A percentile compares a stretch with the other conserved stretches of the same genome.
phyloP scores from a whole-genome alignment of 768 basidiomycete genomes.

The Panaeolus papilionaceus region DNA sequence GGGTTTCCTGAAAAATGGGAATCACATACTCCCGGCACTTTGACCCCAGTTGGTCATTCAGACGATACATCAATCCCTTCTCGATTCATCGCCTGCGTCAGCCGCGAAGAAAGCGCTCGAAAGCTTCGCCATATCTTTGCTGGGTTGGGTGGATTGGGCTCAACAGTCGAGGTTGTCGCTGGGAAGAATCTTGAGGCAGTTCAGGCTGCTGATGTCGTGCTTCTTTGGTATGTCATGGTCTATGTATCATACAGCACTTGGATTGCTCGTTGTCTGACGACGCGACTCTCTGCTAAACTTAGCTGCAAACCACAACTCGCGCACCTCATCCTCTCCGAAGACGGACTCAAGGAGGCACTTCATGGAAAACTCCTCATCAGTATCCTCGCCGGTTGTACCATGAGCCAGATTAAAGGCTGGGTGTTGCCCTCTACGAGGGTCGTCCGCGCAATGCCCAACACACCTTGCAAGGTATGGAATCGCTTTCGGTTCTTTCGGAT shows the following conservation, averaged over 20 bases:
- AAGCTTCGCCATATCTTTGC: constrained; percentile 70
- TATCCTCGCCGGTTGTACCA: constrained; percentile 96
- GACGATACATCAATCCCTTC: constrained; percentile 76
- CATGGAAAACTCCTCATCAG: constrained; percentile 93
- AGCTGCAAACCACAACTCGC: constrained; percentile 97
- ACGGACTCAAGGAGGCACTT: constrained; percentile 84
- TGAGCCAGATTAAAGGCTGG: constrained; percentile 78
- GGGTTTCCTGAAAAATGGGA: constrained; percentile 42
- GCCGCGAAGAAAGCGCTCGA: constrained; percentile 72
- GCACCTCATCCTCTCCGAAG: constrained; percentile 68
- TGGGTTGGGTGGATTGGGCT: constrained; percentile 62
- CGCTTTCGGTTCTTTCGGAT: constrained; percentile 10
- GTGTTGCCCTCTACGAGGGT: constrained; percentile 81
- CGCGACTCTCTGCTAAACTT: constrained; percentile 18
- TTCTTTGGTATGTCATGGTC: constrained; percentile 73
- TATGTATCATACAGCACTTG: not conserved
- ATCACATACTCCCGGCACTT: constrained; percentile 39
- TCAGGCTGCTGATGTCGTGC: constrained; percentile 77
- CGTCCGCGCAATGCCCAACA: constrained; percentile 98
- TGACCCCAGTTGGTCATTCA: constrained; percentile 47
- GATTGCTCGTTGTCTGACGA: not conserved
- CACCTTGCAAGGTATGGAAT: constrained; percentile 85
- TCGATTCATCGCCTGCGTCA: constrained; percentile 88
- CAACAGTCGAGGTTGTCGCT: constrained; percentile 73
- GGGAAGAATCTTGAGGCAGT: constrained; percentile 76